A percentile compares a stretch with the other conserved stretches of the same genome.
phyloP scores from a whole-genome alignment of 176 grass and related monocot species.

The Lolium perenne region DNA sequence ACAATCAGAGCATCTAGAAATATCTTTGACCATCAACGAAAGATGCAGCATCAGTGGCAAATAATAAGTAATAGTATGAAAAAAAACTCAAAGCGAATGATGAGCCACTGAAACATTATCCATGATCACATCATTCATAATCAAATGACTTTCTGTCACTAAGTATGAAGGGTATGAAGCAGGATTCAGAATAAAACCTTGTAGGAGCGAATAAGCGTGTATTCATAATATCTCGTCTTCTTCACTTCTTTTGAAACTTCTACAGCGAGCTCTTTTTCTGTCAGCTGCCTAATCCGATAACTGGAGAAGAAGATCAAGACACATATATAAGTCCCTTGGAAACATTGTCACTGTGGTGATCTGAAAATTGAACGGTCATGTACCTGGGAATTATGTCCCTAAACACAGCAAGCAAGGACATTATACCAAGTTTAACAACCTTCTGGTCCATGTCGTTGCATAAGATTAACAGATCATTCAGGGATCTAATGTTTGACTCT shows the following conservation, averaged over 20 bases:
- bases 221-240: conserved; percentile 82
- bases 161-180: neutral
- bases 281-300: conserved; percentile 90
- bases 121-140: conserved; percentile 21
- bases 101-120: neutral
- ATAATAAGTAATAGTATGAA: neutral
- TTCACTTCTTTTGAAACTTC: conserved; percentile 87
- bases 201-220: conserved; percentile 85
- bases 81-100: neutral
- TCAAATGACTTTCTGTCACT: neutral
- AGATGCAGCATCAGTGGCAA: neutral
- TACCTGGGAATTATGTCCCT: conserved; percentile 86
- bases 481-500: conserved; percentile 81
- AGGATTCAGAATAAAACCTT: conserved; percentile 58
- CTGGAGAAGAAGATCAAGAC: conserved; percentile 54
- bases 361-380: conserved; percentile 2
- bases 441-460: conserved; percentile 77
- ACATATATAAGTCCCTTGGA: conserved; percentile 13
- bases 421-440: conserved; percentile 80
- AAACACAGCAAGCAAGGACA: conserved; percentile 95
- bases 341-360: neutral
- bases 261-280: conserved; percentile 86
- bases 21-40: neutral
- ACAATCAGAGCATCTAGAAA: conserved; percentile 26
- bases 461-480: conserved; percentile 83